Percentiles rank a stretch among this genome's conserved stretches.
Evolutionary conservation across 129 eudicot genomes (phyloP).

Genomic region (Centella asiatica): DNA sequence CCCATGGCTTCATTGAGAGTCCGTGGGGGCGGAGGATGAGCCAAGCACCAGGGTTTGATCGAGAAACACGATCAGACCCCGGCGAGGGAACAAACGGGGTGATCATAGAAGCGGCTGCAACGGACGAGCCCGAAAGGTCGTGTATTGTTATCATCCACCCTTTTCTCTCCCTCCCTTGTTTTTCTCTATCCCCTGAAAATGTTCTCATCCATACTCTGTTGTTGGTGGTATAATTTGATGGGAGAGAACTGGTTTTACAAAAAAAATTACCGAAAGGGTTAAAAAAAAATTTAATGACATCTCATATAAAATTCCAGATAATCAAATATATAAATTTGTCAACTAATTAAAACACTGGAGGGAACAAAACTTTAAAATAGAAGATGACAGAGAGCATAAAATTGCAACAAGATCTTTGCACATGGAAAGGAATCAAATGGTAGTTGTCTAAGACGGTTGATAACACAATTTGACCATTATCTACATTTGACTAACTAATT

Average conservation of each 20-base stretch:
- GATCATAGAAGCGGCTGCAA: conserved; percentile 96
- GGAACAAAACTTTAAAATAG: neutral
- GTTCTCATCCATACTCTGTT: conserved; percentile 62
- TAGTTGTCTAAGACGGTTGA: conserved; percentile 34
- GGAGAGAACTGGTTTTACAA: conserved; percentile 57
- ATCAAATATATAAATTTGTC: conserved; percentile 6
- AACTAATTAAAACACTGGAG: conserved; percentile 18
- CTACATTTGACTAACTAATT: conserved; percentile 1
- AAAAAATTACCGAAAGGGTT: conserved; percentile 9
- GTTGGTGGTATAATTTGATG: conserved; percentile 51
- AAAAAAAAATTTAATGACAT: conserved; percentile 9
- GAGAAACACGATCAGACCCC: conserved; percentile 73
- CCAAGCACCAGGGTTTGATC: conserved; percentile 99
- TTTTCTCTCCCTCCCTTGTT: conserved; percentile 56
- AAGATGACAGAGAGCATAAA: conserved; percentile 2
- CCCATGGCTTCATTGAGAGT: conserved; percentile 86
- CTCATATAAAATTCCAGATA: conserved; percentile 5
- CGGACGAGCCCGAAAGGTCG: conserved; percentile 86
- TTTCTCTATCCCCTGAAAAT: conserved; percentile 40
- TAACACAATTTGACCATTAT: conserved; percentile 7
- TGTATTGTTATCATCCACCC: conserved; percentile 90
- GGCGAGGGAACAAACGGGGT: conserved; percentile 93
- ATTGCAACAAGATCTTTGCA: conserved; percentile 30
- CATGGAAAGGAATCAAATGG: conserved; percentile 58
- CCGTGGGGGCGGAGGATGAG: conserved; percentile 89